Conservation (phyloP, 768 basidiomycete species). For the Leucocoprinus birnbaumii region DNA sequence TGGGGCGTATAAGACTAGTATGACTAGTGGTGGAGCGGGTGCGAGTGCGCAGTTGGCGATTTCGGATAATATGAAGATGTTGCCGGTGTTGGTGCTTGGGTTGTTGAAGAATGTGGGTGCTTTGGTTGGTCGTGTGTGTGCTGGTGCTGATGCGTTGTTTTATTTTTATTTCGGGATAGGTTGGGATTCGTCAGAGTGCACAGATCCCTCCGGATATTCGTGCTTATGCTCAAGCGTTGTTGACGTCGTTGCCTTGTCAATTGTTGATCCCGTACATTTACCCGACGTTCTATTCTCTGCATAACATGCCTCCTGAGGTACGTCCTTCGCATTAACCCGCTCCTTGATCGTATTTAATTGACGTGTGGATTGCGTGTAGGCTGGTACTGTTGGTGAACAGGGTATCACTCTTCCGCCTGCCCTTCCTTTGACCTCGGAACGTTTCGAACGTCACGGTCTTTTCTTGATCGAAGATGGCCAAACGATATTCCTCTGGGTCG, state of each 20-base stretch:
- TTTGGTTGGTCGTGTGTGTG: not conserved
- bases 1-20: conserved; percentile 89
- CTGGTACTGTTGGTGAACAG: conserved; percentile 86
- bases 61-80: conserved; percentile 91
- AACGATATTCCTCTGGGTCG: conserved; percentile 97
- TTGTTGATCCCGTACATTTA: conserved; percentile 91
- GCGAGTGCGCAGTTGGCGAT: conserved; percentile 93
- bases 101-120: conserved; percentile 85
- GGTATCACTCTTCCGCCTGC: conserved; percentile 88
- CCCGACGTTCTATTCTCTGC: conserved; percentile 92
- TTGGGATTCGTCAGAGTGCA: conserved; percentile 92
- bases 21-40: conserved; percentile 91
- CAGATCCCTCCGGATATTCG: conserved; percentile 97
- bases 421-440: conserved; percentile 90
- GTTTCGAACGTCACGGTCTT: conserved; percentile 91
- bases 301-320: conserved; percentile 94
- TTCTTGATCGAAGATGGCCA: conserved; percentile 98
- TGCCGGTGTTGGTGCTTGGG: conserved; percentile 88
- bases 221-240: conserved; percentile 89
- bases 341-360: too few species aligned
- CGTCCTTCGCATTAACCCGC: conserved; percentile 11
- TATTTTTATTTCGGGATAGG: conserved; percentile 40
- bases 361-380: conserved; percentile 38
- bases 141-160: not conserved
- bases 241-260: conserved; percentile 91